Evolutionary conservation across 2,329 filamentous ascomycete genomes (phyloP), one percentile per base, ranked within the genome.

Genomic region (Rhynchosporium agropyri): DNA sequence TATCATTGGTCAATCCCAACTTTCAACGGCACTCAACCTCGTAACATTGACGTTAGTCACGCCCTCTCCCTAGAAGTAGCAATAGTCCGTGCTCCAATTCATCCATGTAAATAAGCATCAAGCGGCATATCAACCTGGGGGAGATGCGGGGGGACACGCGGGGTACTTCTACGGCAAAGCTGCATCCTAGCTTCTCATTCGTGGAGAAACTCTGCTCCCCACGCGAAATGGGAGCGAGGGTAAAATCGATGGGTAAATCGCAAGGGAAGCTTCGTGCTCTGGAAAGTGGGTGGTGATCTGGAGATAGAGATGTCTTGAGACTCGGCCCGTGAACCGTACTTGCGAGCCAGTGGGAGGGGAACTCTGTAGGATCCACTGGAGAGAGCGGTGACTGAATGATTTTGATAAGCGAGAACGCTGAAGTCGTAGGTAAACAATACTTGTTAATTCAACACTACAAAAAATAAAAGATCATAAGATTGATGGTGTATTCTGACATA

Each of bases 131-230:
- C 5, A 40, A 54, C 33, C 33, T 36, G 51, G 33, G 33, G 33
- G 33, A 40, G 15, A 28, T 33, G 51, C 51, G 51, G 51, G 51
- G 51, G 51, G 51, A 54, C 33, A 26, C 50, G 51, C 51, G 51
- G 51, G 51, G 51, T 42, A 54, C 20, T 9, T 54, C 6, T 42
- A 20, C 36, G 33, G 36, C 51, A 10, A 54, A 54, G 51, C 51
- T 33, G 40, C 33, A 29, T 12, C 9, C 7, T 40, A 33, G 36
- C 51, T 42, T 54, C 51, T 54, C 51, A 54, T 36, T 54, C 51
- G 51, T 54, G 51, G 51, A 40, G 51, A 54, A 54, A 54, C 26
- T 54, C 10, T 13, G 8, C 9, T 36, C 33, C 33, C 9, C 33
- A 5, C 5, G 6, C 6, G 6, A 29, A 26, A 40, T 10, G 4